A percentile compares a stretch with the other conserved stretches of the same genome.
Conservation (phyloP, 2,329 filamentous ascomycete genomes). For the Aureobasidium sp. region DNA sequence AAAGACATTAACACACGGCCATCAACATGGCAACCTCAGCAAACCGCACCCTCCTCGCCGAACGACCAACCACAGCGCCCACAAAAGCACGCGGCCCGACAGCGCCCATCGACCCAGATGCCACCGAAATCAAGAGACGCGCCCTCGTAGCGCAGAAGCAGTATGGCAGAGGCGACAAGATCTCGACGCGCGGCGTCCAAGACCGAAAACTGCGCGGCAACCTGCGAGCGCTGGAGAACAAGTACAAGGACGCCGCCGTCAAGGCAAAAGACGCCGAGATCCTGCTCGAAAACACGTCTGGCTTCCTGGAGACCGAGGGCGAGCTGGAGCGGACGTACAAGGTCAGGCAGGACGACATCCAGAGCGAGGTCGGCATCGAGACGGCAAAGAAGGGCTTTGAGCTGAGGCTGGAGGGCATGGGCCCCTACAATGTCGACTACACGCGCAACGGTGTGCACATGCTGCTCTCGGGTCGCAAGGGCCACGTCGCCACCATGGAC, state of each 20-base stretch:
- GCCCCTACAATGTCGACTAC: slow-evolving; percentile 84
- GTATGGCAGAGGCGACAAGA: slow-evolving; percentile 76
- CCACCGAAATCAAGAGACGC: slow-evolving; percentile 25
- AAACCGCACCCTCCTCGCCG: neutral
- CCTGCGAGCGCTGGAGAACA: slow-evolving; percentile 66
- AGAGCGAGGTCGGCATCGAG: slow-evolving; percentile 62
- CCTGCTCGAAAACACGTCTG: slow-evolving; percentile 73
- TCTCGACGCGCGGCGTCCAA: slow-evolving; percentile 63
- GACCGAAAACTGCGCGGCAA: slow-evolving; percentile 87
- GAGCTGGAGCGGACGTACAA: slow-evolving; percentile 90
- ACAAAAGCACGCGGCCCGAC: slow-evolving; percentile 18
- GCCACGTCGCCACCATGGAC: slow-evolving; percentile 93
- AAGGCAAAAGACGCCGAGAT: slow-evolving; percentile 95
- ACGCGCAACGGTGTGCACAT: slow-evolving; percentile 81
- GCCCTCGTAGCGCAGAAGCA: slow-evolving; percentile 43
- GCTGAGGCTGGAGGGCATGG: slow-evolving; percentile 69
- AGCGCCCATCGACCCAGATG: slow-evolving; percentile 24
- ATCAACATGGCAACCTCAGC: neutral
- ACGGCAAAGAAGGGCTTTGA: slow-evolving; percentile 92
- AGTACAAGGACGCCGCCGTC: slow-evolving; percentile 70
- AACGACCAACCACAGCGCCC: neutral
- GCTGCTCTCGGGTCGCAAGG: slow-evolving; percentile 78
- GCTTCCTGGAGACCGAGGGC: slow-evolving; percentile 79
- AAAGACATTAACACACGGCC: neutral
- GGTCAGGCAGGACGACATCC: slow-evolving; percentile 81